phyloP scores from a whole-genome alignment of 192 early-diverging fungal species.

The Diversispora epigaea region DNA sequence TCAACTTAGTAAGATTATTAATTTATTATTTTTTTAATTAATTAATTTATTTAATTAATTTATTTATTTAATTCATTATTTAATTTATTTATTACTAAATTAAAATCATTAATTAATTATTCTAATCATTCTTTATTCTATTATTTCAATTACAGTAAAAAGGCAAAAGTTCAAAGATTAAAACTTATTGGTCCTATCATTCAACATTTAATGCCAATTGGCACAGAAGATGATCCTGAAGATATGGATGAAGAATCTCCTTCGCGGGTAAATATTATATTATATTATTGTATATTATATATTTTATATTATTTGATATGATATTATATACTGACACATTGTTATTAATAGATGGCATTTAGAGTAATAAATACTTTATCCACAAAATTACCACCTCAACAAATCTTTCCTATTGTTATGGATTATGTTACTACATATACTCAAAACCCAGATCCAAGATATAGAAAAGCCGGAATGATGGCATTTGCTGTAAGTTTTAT shows the following conservation, averaged over 20 bases:
- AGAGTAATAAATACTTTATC: constrained; percentile 76
- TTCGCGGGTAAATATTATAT: constrained; percentile 44
- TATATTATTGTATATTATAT: constrained; percentile 28
- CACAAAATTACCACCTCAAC: constrained; percentile 81
- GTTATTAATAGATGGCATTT: constrained; percentile 44
- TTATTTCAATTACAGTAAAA: constrained; percentile 55
- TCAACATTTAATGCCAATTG: constrained; percentile 78
- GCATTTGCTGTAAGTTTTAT: constrained; percentile 60
- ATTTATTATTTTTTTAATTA: too few relatives aligned
- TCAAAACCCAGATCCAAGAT: constrained; percentile 71
- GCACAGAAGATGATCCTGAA: constrained; percentile 75
- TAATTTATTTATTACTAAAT: too few relatives aligned
- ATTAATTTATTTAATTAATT: too few relatives aligned
- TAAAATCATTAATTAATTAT: neutral
- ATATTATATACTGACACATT: neutral
- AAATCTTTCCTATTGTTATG: constrained; percentile 82
- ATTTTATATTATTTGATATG: constrained; percentile 5
- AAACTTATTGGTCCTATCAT: constrained; percentile 81
- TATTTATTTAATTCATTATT: neutral
- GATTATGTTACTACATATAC: constrained; percentile 73
- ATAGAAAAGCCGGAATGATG: constrained; percentile 86
- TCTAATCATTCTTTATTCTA: too few relatives aligned
- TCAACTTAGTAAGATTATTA: constrained; percentile 65
- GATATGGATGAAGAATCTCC: constrained; percentile 84
- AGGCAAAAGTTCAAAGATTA: constrained; percentile 79